Conservation (phyloP, 1,284 basidiomycete genomes). For the Pyrrhoderma lamaoense region DNA sequence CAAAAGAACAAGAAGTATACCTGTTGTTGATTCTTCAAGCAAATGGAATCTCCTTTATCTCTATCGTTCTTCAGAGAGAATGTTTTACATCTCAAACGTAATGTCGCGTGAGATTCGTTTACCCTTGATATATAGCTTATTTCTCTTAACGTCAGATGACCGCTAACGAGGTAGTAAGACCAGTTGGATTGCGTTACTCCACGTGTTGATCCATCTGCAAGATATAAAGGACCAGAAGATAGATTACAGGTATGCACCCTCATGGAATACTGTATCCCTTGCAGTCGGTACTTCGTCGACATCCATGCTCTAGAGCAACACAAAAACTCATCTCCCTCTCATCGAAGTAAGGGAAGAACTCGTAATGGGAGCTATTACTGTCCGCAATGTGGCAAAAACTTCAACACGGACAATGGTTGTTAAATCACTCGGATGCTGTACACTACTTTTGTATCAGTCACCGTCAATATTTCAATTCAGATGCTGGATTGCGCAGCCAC, state of each 20-base stretch:
- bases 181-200: too few species aligned
- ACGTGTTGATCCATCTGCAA: too few species aligned
- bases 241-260: background rate
- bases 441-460: slow-evolving; percentile 7
- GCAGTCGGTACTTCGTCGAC: slow-evolving; percentile 1
- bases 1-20: too few species aligned
- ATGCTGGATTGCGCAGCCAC: slow-evolving; percentile 12
- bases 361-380: background rate
- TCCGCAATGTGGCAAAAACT: background rate
- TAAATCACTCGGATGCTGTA: background rate
- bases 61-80: too few species aligned
- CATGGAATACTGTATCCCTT: slow-evolving; percentile 2
- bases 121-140: too few species aligned
- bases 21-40: too few species aligned
- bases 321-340: slow-evolving; percentile 10
- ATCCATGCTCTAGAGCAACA: slow-evolving; percentile 7
- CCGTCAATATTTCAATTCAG: background rate
- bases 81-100: too few species aligned
- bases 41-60: too few species aligned
- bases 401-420: background rate
- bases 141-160: too few species aligned
- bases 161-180: too few species aligned
- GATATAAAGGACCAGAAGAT: too few species aligned
- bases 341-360: background rate
- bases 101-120: too few species aligned